Conservation (phyloP, 1,284 basidiomycete genomes). For the Ustilago bromivora region DNA sequence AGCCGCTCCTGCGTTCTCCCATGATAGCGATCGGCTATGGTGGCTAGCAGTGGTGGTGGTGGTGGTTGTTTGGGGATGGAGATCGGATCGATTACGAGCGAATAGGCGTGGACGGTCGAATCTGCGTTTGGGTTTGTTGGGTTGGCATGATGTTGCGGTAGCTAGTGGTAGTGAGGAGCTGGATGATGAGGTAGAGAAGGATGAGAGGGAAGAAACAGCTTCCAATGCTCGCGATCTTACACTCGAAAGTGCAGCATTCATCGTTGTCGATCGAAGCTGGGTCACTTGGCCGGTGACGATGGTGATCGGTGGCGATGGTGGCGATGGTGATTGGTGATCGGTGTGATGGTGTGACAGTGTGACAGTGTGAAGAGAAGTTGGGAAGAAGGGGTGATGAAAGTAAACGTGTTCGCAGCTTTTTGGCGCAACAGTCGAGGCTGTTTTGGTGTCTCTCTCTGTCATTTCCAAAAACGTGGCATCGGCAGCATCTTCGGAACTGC, state of each 20-base stretch:
- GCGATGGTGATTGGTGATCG: slow-evolving; percentile 6
- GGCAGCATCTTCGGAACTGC: neutral
- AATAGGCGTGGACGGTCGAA: slow-evolving; percentile 33
- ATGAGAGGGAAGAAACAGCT: slow-evolving; percentile 20
- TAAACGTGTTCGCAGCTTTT: neutral
- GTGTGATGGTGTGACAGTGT: neutral
- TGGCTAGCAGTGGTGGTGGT: neutral
- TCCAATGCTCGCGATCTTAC: slow-evolving; percentile 38
- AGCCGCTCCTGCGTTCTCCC: neutral
- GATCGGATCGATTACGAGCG: slow-evolving; percentile 13
- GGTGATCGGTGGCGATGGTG: neutral
- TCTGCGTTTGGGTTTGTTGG: slow-evolving; percentile 16
- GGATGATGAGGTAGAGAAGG: neutral
- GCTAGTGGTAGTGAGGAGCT: neutral
- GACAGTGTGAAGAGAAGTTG: neutral
- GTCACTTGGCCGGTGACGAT: neutral
- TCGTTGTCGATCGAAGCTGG: slow-evolving; percentile 7
- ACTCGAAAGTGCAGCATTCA: slow-evolving; percentile 37
- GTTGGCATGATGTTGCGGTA: slow-evolving; percentile 12
- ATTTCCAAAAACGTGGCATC: slow-evolving; percentile 5
- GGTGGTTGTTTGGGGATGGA: neutral
- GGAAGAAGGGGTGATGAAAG: neutral
- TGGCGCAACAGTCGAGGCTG: neutral
- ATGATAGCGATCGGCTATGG: slow-evolving; percentile 2
- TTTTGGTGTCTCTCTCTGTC: neutral